Conservation (phyloP, 2,329 filamentous ascomycete genomes). For the Ophiostoma triangulosporum region DNA sequence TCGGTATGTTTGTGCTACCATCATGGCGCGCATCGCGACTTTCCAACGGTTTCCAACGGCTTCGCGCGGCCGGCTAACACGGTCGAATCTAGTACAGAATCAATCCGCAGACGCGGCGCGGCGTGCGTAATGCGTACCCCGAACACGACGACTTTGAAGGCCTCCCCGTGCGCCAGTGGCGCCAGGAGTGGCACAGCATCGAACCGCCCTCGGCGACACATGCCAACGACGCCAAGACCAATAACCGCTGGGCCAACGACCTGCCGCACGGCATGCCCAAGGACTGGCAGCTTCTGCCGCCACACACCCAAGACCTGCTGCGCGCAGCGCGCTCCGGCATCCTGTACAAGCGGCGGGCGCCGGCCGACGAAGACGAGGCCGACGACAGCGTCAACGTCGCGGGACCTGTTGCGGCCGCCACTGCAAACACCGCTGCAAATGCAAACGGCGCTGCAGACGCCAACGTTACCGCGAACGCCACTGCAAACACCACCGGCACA, state of each 20-base stretch:
- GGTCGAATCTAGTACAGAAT: constrained; percentile 11
- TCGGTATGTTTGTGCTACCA: constrained; percentile 1
- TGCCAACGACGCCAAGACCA: constrained; percentile 36
- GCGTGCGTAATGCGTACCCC: constrained; percentile 40
- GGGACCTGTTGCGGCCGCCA: constrained; percentile 15
- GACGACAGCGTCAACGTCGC: constrained; percentile 39
- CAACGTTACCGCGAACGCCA: constrained; percentile 10
- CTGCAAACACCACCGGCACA: constrained; percentile 11
- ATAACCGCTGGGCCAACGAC: constrained; percentile 61
- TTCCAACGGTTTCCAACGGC: background rate
- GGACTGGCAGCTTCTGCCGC: constrained; percentile 63
- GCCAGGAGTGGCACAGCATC: constrained; percentile 55
- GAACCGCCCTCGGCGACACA: constrained; percentile 53
- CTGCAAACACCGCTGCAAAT: constrained; percentile 16
- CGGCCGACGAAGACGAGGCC: constrained; percentile 44
- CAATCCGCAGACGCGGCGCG: constrained; percentile 36
- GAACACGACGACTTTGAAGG: constrained; percentile 54
- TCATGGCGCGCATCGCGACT: background rate
- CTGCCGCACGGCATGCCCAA: constrained; percentile 71
- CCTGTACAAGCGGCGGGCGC: constrained; percentile 58
- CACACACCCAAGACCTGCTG: constrained; percentile 70
- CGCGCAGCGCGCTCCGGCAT: constrained; percentile 66
- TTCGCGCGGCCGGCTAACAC: background rate
- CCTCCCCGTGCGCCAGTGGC: constrained; percentile 83
- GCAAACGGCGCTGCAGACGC: background rate